A percentile compares a stretch with the other conserved stretches of the same genome.
Conservation (phyloP, 805 yeast species). For the Candida golubevii region DNA sequence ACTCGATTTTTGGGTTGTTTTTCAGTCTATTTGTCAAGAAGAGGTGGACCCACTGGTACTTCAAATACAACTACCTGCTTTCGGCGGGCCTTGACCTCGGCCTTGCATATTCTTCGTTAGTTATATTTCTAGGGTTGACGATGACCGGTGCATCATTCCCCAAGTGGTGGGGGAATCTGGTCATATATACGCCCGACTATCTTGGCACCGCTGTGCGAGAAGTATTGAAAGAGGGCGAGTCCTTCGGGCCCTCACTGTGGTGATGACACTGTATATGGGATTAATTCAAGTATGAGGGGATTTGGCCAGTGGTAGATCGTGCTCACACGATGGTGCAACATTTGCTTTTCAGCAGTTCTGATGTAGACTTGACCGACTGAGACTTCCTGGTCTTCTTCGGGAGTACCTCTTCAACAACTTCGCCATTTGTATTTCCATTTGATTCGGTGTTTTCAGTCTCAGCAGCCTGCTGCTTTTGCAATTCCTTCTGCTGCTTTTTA, state of each 20-base stretch:
- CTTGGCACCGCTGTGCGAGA: conserved; percentile 7
- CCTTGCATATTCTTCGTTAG: conserved; percentile 8
- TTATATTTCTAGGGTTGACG: conserved; percentile 7
- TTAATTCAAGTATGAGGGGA: background rate
- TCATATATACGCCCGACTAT: conserved; percentile 6
- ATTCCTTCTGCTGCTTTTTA: conserved; percentile 41
- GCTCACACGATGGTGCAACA: conserved; percentile 16
- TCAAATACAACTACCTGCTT: conserved; percentile 8
- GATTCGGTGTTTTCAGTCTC: conserved; percentile 1
- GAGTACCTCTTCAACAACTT: conserved; percentile 8
- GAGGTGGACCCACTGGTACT: conserved; percentile 7
- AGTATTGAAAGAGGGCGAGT: conserved; percentile 7
- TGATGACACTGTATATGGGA: background rate
- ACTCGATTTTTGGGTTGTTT: conserved; percentile 6
- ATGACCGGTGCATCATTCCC: conserved; percentile 7
- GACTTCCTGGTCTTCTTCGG: conserved; percentile 12
- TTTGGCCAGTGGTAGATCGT: too few species aligned
- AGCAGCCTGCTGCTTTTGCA: conserved; percentile 34
- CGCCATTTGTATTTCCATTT: background rate
- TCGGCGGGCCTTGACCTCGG: conserved; percentile 10
- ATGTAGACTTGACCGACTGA: conserved; percentile 8
- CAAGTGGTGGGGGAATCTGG: conserved; percentile 10
- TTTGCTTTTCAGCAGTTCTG: conserved; percentile 11
- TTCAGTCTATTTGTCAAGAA: conserved; percentile 6
- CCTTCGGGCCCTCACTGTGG: conserved; percentile 10